Conservation (phyloP, 306 rosid species). For the Delonix regia region DNA sequence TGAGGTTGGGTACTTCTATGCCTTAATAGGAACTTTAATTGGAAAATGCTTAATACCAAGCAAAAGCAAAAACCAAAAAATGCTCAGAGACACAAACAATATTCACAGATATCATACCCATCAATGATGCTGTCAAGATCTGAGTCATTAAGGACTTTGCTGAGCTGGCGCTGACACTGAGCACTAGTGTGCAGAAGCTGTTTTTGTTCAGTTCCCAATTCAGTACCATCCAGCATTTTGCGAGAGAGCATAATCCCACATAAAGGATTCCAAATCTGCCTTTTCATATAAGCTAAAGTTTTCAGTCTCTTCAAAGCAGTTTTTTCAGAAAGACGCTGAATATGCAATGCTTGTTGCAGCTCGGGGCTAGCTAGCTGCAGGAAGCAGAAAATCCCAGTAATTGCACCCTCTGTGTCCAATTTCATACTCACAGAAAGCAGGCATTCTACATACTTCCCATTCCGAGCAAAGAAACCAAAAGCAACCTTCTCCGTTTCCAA, state of each 20-base stretch:
- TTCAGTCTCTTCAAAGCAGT: slow-evolving; percentile 84
- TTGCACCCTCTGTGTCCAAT: slow-evolving; percentile 67
- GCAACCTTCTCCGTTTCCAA: slow-evolving; percentile 69
- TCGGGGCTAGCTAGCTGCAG: slow-evolving; percentile 93
- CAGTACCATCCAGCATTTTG: slow-evolving; percentile 76
- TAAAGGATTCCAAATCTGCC: slow-evolving; percentile 77
- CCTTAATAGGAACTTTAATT: not conserved
- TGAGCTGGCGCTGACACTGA: slow-evolving; percentile 87
- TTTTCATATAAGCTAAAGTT: slow-evolving; percentile 69
- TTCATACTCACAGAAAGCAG: slow-evolving; percentile 83
- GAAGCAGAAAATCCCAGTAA: slow-evolving; percentile 93
- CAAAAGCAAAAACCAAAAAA: not conserved
- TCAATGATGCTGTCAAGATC: slow-evolving; percentile 89
- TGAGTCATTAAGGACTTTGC: slow-evolving; percentile 87
- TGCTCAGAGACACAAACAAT: not conserved
- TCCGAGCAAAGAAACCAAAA: slow-evolving; percentile 71
- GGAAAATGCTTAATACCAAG: not conserved
- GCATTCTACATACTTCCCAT: slow-evolving; percentile 78
- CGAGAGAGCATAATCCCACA: slow-evolving; percentile 68
- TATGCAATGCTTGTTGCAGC: slow-evolving; percentile 82
- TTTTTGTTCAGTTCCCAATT: slow-evolving; percentile 70
- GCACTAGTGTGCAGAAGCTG: slow-evolving; percentile 67
- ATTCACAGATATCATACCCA: slow-evolving; percentile 58
- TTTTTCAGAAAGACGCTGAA: slow-evolving; percentile 82
- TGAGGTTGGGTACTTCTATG: slow-evolving; percentile 9